phyloP scores from a whole-genome alignment of 2,329 filamentous ascomycete genomes.

The Blastomyces emzantsi region DNA sequence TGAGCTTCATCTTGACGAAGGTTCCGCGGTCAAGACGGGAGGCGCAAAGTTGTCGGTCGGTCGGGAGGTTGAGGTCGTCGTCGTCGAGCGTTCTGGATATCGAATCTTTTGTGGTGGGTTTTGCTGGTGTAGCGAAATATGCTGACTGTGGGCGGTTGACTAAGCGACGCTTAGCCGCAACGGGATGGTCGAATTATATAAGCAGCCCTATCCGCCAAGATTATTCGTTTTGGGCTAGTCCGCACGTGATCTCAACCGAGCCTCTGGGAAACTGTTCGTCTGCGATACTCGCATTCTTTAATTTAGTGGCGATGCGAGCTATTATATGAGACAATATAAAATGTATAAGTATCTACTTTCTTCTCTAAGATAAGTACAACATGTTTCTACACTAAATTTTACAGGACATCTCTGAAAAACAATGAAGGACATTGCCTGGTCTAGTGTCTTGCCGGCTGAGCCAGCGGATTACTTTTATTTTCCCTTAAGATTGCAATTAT shows the following conservation, averaged over 20 bases:
- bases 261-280: no score
- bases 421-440: no score
- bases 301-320: no score
- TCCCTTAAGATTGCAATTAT: no score
- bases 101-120: slow-evolving; percentile 23
- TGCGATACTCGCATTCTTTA: no score
- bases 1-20: slow-evolving; percentile 62
- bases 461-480: no score
- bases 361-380: neutral
- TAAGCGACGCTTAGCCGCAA: slow-evolving; percentile 26
- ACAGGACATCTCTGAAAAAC: neutral
- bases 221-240: neutral
- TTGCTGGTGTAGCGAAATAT: slow-evolving; percentile 36
- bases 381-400: neutral
- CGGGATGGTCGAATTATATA: slow-evolving; percentile 18
- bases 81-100: slow-evolving; percentile 10
- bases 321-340: no score
- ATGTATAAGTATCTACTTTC: no score
- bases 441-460: no score
- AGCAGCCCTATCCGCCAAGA: slow-evolving; percentile 18
- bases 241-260: neutral
- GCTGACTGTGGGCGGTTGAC: slow-evolving; percentile 30
- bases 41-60: slow-evolving; percentile 35
- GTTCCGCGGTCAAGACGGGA: slow-evolving; percentile 42
- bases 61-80: slow-evolving; percentile 23